A percentile compares a stretch with the other conserved stretches of the same genome.
Evolutionary conservation across 352 stramenopile species (phyloP).

Genomic region (Detonula confervacea): DNA sequence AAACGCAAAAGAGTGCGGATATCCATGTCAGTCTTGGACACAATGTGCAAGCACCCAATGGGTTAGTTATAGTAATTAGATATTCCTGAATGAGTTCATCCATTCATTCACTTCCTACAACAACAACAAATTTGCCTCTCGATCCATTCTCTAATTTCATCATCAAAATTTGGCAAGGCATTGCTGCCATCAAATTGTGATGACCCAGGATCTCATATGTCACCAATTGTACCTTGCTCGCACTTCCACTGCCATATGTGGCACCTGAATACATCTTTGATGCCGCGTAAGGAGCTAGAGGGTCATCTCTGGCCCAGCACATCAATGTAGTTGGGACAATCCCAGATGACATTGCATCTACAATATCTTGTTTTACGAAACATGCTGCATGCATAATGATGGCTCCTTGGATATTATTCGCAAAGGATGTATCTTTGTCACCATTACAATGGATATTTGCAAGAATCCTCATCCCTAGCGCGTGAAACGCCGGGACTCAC

Average conservation of each 20-base stretch:
- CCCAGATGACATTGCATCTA: slow-evolving; percentile 15
- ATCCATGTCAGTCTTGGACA: too few species aligned
- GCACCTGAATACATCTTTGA: slow-evolving; percentile 12
- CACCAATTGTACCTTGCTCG: background rate
- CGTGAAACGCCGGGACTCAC: slow-evolving; percentile 3
- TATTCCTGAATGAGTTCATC: too few species aligned
- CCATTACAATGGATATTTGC: background rate
- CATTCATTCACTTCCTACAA: too few species aligned
- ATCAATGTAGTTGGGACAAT: slow-evolving; percentile 1
- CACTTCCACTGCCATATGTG: background rate
- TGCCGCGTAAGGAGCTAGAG: background rate
- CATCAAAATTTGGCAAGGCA: background rate
- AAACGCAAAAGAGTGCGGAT: too few species aligned
- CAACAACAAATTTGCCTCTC: too few species aligned
- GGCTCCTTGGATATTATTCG: slow-evolving; percentile 2
- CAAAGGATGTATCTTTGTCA: background rate
- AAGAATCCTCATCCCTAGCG: slow-evolving; percentile 3
- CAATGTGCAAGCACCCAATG: too few species aligned
- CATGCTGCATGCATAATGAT: slow-evolving; percentile 13
- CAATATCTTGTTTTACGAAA: slow-evolving; percentile 1
- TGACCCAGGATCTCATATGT: slow-evolving; percentile 2
- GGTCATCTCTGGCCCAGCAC: slow-evolving; percentile 15
- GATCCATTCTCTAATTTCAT: slow-evolving; percentile 26
- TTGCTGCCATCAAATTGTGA: slow-evolving; percentile 10
- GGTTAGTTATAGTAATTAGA: too few species aligned